Evolutionary conservation across 306 rosid species (phyloP).

Genomic region (Quercus variabilis): DNA sequence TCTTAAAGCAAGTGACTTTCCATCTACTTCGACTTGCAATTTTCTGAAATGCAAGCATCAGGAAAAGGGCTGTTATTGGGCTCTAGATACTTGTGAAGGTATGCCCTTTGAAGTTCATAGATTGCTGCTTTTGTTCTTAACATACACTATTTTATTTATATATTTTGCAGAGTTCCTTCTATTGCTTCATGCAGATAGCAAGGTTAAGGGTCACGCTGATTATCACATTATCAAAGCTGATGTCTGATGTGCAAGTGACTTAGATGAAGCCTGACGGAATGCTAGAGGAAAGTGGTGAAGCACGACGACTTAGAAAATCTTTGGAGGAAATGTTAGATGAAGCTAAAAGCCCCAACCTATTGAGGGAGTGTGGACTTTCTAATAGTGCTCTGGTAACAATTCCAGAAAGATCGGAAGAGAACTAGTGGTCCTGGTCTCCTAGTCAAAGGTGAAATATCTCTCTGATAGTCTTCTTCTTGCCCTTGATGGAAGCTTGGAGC

Average conservation of each 20-base stretch:
- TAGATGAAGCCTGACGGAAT: slow-evolving; percentile 95
- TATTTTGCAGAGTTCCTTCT: slow-evolving; percentile 85
- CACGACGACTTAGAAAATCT: slow-evolving; percentile 81
- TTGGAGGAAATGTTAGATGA: slow-evolving; percentile 82
- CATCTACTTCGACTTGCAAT: slow-evolving; percentile 96
- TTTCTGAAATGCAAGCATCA: slow-evolving; percentile 82
- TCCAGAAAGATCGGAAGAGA: slow-evolving; percentile 68
- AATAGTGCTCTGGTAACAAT: slow-evolving; percentile 59
- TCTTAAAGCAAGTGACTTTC: slow-evolving; percentile 95
- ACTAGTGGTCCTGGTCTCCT: slow-evolving; percentile 95
- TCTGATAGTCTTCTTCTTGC: slow-evolving; percentile 88
- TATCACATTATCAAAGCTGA: slow-evolving; percentile 89
- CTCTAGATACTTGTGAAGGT: slow-evolving; percentile 97
- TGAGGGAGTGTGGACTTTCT: slow-evolving; percentile 75
- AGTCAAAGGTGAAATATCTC: slow-evolving; percentile 84
- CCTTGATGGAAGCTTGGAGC: slow-evolving; percentile 96
- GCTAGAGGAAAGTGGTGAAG: slow-evolving; percentile 97
- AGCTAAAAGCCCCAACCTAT: slow-evolving; percentile 52
- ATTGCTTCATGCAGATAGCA: slow-evolving; percentile 85
- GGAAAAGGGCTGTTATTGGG: slow-evolving; percentile 91
- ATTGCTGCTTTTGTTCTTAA: slow-evolving; percentile 11
- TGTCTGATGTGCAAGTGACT: slow-evolving; percentile 99
- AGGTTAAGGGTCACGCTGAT: slow-evolving; percentile 95
- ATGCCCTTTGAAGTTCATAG: slow-evolving; percentile 28
- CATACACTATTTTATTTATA: slow-evolving; percentile 12